phyloP scores from a whole-genome alignment of 2,329 filamentous ascomycete genomes.

The Colletotrichum caudatum region DNA sequence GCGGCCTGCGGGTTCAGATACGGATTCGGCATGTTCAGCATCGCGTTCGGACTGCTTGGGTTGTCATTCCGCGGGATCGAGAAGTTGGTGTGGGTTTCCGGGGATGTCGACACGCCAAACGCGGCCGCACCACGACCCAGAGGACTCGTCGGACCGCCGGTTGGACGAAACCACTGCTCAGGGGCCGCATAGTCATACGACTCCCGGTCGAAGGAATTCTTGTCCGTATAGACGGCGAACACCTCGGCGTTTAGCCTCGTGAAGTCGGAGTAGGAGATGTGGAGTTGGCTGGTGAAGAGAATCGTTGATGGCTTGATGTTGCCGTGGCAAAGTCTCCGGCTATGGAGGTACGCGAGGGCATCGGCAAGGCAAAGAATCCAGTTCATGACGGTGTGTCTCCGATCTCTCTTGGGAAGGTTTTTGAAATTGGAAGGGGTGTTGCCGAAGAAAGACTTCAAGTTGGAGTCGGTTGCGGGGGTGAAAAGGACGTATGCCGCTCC shows the following conservation, averaged over 20 bases:
- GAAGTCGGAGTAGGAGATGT: slow-evolving; percentile 76
- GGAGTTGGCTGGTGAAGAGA: slow-evolving; percentile 73
- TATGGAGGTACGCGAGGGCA: slow-evolving; percentile 75
- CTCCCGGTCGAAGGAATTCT: slow-evolving; percentile 71
- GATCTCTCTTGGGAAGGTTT: slow-evolving; percentile 69
- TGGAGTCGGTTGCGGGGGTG: slow-evolving; percentile 74
- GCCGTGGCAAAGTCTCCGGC: slow-evolving; percentile 71
- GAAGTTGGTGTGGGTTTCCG: slow-evolving; percentile 52
- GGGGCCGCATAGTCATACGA: slow-evolving; percentile 80
- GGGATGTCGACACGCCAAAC: slow-evolving; percentile 50
- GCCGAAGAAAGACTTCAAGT: slow-evolving; percentile 74
- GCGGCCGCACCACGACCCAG: slow-evolving; percentile 49
- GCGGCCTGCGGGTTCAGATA: slow-evolving; percentile 68
- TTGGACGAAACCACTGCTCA: slow-evolving; percentile 68
- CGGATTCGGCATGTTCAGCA: slow-evolving; percentile 55
- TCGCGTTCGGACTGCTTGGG: slow-evolving; percentile 49
- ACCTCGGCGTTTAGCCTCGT: slow-evolving; percentile 60
- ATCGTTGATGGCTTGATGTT: slow-evolving; percentile 79
- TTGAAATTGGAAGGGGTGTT: slow-evolving; percentile 73
- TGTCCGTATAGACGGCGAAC: slow-evolving; percentile 48
- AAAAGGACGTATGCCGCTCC: slow-evolving; percentile 74
- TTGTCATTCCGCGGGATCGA: slow-evolving; percentile 52
- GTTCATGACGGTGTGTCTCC: slow-evolving; percentile 72
- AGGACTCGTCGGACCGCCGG: slow-evolving; percentile 50
- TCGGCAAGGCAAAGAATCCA: slow-evolving; percentile 82